phyloP scores from a whole-genome alignment of 75 land plant genomes.

The Sequoiadendron giganteum region DNA sequence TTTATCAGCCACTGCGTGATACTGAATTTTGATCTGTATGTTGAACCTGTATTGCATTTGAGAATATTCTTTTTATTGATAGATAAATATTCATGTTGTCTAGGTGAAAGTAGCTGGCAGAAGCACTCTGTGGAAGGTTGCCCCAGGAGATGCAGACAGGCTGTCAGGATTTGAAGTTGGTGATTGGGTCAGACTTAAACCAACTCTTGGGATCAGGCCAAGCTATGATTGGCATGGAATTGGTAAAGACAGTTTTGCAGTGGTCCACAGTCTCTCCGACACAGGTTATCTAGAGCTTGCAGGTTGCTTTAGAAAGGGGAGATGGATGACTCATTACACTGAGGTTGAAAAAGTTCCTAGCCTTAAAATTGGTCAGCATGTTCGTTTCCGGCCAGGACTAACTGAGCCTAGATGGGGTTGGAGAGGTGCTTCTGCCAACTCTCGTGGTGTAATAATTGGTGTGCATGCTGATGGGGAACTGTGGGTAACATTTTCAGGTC shows the following conservation, averaged over 20 bases:
- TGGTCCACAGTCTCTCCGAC: conserved; percentile 84
- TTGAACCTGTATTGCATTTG: background rate
- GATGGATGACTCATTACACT: conserved; percentile 69
- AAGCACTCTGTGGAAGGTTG: conserved; percentile 71
- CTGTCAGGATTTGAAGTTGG: conserved; percentile 95
- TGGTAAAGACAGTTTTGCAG: conserved; percentile 82
- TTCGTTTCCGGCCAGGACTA: conserved; percentile 67
- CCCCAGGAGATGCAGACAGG: conserved; percentile 90
- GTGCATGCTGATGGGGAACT: conserved; percentile 94
- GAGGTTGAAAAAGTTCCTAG: conserved; percentile 84
- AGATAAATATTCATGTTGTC: background rate
- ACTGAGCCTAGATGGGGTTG: conserved; percentile 94
- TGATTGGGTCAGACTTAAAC: conserved; percentile 91
- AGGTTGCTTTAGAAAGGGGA: conserved; percentile 82
- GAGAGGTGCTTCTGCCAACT: conserved; percentile 67
- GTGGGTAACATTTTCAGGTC: conserved; percentile 73
- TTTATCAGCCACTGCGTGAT: background rate
- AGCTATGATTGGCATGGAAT: conserved; percentile 90
- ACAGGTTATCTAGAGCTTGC: conserved; percentile 82
- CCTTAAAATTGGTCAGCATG: conserved; percentile 80
- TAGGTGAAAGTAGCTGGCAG: conserved; percentile 84
- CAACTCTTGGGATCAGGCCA: conserved; percentile 66
- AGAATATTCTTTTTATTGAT: conserved; percentile 2
- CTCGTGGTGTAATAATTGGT: conserved; percentile 68
- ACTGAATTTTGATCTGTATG: background rate